phyloP scores from a whole-genome alignment of 371 early-diverging fungal genomes.

The Mucor mucedo region DNA sequence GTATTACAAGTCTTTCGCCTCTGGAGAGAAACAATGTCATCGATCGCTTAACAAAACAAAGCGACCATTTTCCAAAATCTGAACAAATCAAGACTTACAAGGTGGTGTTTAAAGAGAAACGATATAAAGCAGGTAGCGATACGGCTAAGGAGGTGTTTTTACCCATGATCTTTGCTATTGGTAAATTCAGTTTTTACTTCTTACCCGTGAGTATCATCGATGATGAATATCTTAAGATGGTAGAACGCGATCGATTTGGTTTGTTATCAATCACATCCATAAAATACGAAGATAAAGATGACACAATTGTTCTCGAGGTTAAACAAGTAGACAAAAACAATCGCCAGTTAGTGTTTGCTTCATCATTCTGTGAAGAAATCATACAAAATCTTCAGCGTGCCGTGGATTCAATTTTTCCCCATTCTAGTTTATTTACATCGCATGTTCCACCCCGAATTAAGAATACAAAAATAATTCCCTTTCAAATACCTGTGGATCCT shows the following conservation, averaged over 20 bases:
- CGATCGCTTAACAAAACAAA: conserved; percentile 42
- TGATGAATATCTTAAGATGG: conserved; percentile 33
- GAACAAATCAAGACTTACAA: conserved; percentile 41
- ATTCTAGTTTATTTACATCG: conserved; percentile 14
- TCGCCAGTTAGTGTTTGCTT: conserved; percentile 35
- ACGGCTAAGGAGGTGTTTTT: conserved; percentile 35
- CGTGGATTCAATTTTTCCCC: conserved; percentile 32
- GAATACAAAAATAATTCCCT: conserved; percentile 10
- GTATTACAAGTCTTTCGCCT: conserved; percentile 19
- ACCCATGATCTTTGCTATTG: conserved; percentile 43
- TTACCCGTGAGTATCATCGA: conserved; percentile 30
- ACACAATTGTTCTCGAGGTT: conserved; percentile 39
- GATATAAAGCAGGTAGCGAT: conserved; percentile 17
- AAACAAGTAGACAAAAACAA: conserved; percentile 31
- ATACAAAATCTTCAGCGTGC: conserved; percentile 39
- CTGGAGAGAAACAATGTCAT: conserved; percentile 31
- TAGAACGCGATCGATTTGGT: conserved; percentile 49
- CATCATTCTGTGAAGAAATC: conserved; percentile 39
- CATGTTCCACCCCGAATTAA: conserved; percentile 26
- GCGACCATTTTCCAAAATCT: conserved; percentile 26
- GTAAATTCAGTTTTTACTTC: conserved; percentile 47
- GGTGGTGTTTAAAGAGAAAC: conserved; percentile 43
- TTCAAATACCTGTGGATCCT: conserved; percentile 8
- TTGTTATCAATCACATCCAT: conserved; percentile 38
- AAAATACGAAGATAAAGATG: conserved; percentile 35